Evolutionary conservation across 176 grass and related monocot species (phyloP).

Genomic region (Oryza glumipatula): DNA sequence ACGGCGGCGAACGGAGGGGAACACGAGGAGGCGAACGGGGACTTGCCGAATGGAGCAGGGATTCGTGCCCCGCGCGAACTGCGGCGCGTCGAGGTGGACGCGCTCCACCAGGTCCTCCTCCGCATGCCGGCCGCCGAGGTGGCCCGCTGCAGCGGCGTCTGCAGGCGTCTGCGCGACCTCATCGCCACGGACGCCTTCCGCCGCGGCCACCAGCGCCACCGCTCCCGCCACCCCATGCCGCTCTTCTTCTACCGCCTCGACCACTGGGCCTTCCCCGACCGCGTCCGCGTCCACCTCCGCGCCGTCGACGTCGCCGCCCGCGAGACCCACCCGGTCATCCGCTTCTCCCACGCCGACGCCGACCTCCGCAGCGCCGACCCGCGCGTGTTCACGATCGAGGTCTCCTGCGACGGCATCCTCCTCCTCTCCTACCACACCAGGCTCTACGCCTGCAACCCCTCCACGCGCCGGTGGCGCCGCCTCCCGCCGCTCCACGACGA

Average conservation of each 20-base stretch:
- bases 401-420: slow-evolving; percentile 34
- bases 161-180: not conserved
- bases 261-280: not conserved
- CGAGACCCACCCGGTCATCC: not conserved
- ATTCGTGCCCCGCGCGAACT: not conserved
- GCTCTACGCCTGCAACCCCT: slow-evolving; percentile 38
- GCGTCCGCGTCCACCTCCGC: slow-evolving; percentile 22
- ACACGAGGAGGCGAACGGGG: not conserved
- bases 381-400: slow-evolving; percentile 6
- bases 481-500: slow-evolving; percentile 9
- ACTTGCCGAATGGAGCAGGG: too few species aligned
- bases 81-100: not conserved
- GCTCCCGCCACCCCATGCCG: not conserved
- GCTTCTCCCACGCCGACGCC: not conserved
- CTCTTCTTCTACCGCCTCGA: slow-evolving; percentile 24
- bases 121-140: not conserved
- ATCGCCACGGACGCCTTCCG: not conserved
- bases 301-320: slow-evolving; percentile 7
- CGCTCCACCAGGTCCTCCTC: not conserved
- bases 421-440: not conserved
- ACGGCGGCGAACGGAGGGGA: not conserved
- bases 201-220: not conserved
- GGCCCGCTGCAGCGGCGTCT: not conserved
- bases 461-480: slow-evolving; percentile 16
- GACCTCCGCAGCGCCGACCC: not conserved